These are phyloP conservation scores for Jamesozyma spencerorum DNA, from an alignment of 805 yeast genomes.

Conservation along the genomic window DNA sequence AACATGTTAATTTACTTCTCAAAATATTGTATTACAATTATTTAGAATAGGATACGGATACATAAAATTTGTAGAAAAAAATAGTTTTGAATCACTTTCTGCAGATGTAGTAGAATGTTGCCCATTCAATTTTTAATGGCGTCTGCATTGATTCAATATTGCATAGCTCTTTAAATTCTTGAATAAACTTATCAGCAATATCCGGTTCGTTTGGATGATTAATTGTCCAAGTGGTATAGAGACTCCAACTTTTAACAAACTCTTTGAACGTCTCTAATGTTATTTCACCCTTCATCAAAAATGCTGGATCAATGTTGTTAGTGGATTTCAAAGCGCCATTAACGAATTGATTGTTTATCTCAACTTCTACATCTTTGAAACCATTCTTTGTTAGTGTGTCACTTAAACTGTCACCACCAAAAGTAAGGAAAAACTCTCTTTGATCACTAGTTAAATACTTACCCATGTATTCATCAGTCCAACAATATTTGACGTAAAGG, in stretches of 20 bases:
- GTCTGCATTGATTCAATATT: slow-evolving; percentile 39
- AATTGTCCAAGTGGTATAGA: slow-evolving; percentile 49
- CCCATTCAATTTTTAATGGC: slow-evolving; percentile 41
- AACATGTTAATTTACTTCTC: too few relatives aligned
- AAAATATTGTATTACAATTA: too few relatives aligned
- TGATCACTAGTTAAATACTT: slow-evolving; percentile 70
- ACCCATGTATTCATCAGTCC: slow-evolving; percentile 43
- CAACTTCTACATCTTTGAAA: slow-evolving; percentile 35
- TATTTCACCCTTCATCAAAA: slow-evolving; percentile 29
- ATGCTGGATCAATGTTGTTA: too few relatives aligned
- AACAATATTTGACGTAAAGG: slow-evolving; percentile 45
- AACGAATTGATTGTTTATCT: too few relatives aligned
- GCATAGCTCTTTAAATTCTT: slow-evolving; percentile 34
- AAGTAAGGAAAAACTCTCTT: slow-evolving; percentile 33
- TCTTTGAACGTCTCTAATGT: slow-evolving; percentile 39
- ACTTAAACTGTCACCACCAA: slow-evolving; percentile 8
- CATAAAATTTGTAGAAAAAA: too few relatives aligned
- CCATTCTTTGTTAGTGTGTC: slow-evolving; percentile 20
- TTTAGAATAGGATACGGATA: too few relatives aligned
- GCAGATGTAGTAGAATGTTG: slow-evolving; percentile 42
- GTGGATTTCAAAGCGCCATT: too few relatives aligned
- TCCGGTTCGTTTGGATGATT: slow-evolving; percentile 36
- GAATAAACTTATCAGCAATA: slow-evolving; percentile 39
- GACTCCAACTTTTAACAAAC: slow-evolving; percentile 58
- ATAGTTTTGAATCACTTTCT: slow-evolving; percentile 5